Conservation (phyloP, 176 grass and related monocot species). For the Bothriochloa decipiens region DNA sequence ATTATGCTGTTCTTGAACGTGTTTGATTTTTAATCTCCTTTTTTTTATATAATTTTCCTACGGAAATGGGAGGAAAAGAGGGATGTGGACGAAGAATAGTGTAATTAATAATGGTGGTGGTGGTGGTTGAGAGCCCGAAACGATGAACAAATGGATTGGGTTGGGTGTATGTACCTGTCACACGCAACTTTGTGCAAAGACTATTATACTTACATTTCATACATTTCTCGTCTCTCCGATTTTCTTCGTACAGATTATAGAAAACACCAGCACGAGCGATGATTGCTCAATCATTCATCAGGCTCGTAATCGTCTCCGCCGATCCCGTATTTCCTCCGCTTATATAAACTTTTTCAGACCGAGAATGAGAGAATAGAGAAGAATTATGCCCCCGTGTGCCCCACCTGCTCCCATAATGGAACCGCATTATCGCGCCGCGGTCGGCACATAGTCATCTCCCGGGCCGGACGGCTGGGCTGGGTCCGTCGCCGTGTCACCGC, state of each 20-base stretch:
- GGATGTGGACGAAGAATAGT: conserved; percentile 41
- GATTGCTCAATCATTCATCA: conserved; percentile 36
- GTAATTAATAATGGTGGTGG: conserved; percentile 5
- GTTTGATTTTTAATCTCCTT: conserved; percentile 34
- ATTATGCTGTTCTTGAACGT: conserved; percentile 34
- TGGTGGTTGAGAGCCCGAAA: neutral
- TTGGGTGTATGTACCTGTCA: conserved; percentile 35
- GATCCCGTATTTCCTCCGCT: neutral
- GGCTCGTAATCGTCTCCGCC: neutral
- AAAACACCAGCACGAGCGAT: neutral
- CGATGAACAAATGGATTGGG: neutral
- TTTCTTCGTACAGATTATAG: neutral
- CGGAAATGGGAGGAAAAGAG: conserved; percentile 19
- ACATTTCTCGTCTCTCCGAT: neutral
- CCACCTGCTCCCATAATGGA: conserved; percentile 24
- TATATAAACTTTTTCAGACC: neutral
- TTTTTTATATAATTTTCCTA: conserved; percentile 17
- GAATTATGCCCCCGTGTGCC: neutral
- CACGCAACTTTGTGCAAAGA: neutral
- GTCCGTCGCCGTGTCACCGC: neutral
- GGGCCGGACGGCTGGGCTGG: neutral
- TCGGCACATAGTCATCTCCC: neutral
- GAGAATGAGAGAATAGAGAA: neutral
- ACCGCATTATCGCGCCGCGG: conserved; percentile 18
- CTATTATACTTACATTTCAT: neutral